Base-by-base conservation (phyloP, 1,284 basidiomycete species). In the Papiliotrema flavescens region DNA sequence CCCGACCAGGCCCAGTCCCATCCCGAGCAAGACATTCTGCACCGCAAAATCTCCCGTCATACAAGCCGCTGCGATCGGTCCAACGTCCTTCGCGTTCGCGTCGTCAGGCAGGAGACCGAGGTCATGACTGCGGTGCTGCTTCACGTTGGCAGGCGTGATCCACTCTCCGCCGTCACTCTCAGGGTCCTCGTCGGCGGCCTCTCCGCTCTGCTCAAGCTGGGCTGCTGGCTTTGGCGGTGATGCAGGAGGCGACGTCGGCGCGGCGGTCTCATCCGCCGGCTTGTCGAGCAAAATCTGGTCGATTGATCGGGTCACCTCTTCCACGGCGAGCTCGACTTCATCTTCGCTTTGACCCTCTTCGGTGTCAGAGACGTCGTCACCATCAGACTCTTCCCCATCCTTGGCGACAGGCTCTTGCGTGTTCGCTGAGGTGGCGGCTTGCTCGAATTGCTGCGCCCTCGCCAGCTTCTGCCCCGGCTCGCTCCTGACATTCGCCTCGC, bases 31-130 rank as follows among this genome's bases (percentile, higher is more conserved):
- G 14, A 98, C 92, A 70, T 99, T 99, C 78, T 99, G 96, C 84
- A 99, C 96, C 15, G 96, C 96, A 76, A 93, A 98, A 82, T 99
- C 96, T 37, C 90, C 90, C 1, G 96, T 98, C 89, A 98, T 92
- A 72, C 92, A 94, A 17, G 90, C 93, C 2, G 84, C 85, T 19
- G 67, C 69, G 3, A 71, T 56, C 0, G 65, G 68, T 47, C 40
- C 36, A 49, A 76, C 48, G 78, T 74, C 59, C n/a, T 48, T 57
- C 19, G 55, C 50, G 3, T 52, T 51, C 5, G 15, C 36, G 28
- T 57, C 61, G 20, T 80, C 79, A 3, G 89, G 88, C 37, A 89
- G 80, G 46, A 88, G 82, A 22, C 94, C 86, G 41, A 97, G 83
- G 37, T 89, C 90, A 24, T 85, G 83, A 19, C 92, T 93, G 75